Percentiles rank a stretch among this genome's conserved stretches.
phyloP scores from a whole-genome alignment of 2,329 filamentous ascomycete genomes.

The Periconia sp. region DNA sequence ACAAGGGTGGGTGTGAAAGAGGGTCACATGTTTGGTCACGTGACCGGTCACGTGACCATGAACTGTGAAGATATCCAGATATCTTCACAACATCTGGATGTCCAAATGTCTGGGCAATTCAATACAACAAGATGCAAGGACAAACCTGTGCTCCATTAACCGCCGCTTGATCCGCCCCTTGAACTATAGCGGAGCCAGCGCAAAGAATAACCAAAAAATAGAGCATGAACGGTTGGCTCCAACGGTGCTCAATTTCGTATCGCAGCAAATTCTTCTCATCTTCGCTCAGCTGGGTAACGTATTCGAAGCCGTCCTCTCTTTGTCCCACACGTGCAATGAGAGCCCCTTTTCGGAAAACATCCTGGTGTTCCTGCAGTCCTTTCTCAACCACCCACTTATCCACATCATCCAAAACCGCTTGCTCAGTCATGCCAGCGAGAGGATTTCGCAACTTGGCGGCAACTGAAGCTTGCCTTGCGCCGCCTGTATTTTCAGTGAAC shows the following conservation, averaged over 20 bases:
- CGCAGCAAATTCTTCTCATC: conserved; percentile 61
- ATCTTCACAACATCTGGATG: too few relatives aligned
- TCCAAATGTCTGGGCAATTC: too few relatives aligned
- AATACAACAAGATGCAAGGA: not conserved
- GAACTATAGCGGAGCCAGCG: conserved; percentile 69
- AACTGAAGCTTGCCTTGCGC: conserved; percentile 20
- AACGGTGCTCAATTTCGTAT: conserved; percentile 65
- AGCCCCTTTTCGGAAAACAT: conserved; percentile 55
- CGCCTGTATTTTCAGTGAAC: conserved; percentile 22
- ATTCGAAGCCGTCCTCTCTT: conserved; percentile 52
- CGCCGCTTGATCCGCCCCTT: conserved; percentile 52
- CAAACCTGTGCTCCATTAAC: conserved; percentile 35
- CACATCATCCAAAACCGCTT: conserved; percentile 57
- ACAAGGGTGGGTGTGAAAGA: too few relatives aligned
- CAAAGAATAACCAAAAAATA: conserved; percentile 68
- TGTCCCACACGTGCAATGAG: conserved; percentile 50
- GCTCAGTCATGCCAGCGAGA: conserved; percentile 55
- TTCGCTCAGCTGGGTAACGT: conserved; percentile 51
- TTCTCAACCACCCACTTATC: conserved; percentile 56
- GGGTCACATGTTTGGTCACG: too few relatives aligned
- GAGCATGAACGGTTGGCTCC: conserved; percentile 67
- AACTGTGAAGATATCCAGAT: too few relatives aligned
- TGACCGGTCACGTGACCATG: too few relatives aligned
- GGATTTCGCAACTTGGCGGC: conserved; percentile 53
- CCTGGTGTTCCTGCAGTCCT: conserved; percentile 51